Evolutionary conservation across 352 stramenopile species (phyloP), one percentile per base, ranked within the genome.

Genomic region (Globisporangium alternatum): DNA sequence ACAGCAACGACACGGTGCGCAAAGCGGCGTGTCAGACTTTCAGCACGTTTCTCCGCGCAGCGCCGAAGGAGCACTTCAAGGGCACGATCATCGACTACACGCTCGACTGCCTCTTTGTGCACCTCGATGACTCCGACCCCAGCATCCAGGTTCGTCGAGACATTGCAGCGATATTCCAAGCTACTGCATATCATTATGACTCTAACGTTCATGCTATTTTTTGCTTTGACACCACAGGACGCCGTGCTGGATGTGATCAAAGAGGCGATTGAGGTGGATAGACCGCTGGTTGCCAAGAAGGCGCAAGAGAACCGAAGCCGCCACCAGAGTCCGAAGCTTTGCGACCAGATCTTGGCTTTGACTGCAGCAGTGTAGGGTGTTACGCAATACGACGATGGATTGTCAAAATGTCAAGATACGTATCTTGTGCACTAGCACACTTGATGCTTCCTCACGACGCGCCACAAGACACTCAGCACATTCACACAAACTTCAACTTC

Each of bases 51-150:
- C 72, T 97, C n/a, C 77, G 75, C 55, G 83, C 87, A 30, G 87
- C 91, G 21, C 86, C 90, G 4, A 91, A 89, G 60, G 69, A 86
- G 60, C 86, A 97, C 60, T 94, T 97, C 58, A 73, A 70, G 64
- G 90, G 91, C 65, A 96, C 90, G 15, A 91, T 97, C 63, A 89
- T 97, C 65, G 78, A 97, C 59, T 97, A 97, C 70, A 86, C 89
- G 35, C 72, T 95, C 56, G 91, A 98, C 66, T 93, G 89, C 52
- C 73, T 98, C 43, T 95, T 97, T 66, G 86, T 97, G 45, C 91
- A 97, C 65, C 68, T 97, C 21, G 91, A 98, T 61, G 91, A 98
- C 65, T 78, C 88, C 2, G 91, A 98, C 25, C 67, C 75, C 21
- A 77, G 83, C 37, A 96, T 97, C 25, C 88, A 96, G 78, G 84